Base-by-base conservation (phyloP, 176 grass and related monocot species). In the Phyllostachys edulis region DNA sequence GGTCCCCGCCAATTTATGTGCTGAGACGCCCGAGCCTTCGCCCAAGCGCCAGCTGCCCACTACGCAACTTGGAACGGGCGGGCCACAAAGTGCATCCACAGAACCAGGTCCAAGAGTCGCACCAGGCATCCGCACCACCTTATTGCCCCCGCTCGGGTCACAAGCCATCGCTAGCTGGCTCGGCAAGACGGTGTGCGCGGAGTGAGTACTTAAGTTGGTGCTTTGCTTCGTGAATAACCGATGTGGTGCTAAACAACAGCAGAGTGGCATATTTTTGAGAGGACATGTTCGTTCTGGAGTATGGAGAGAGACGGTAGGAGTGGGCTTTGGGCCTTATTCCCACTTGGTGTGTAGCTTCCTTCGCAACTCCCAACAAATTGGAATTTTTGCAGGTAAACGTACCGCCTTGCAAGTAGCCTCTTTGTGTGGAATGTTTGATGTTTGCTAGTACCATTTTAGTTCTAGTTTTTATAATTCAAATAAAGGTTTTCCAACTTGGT, bases 101-200 rank as follows among this genome's bases (percentile, higher is more conserved):
- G 2, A 23, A 29, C 85, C 79, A 81, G 61, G 23, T 5, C 5
- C 59, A 20, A 36, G 17, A 2, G 44, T 1, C 14, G 10, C 46
- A 23, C 85, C 6, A 7, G 24, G 5, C 62, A 82, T 87, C 38
- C 85, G 4, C 67, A 68, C 76, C 85, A 81, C 38, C 71, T 81
- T 40, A 1, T 1, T 32, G 62, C 78, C 63, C 84, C 67, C 67
- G 16, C 84, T 80, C 16, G 67, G 84, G 84, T 86, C 0, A 86
- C 75, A 86, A 86, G 75, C 76, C 36, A 15, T 0, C n/a, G 84
- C 75, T 70, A 62, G 11, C 0, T 60, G 32, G 75, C 83, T 85
- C 83, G 40, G 64, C 83, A 18, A 78, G 24, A 0, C 0, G 6
- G 1, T 0, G 9, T 0, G 42, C 0, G 46, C 2, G 24, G 2